A percentile compares a stretch with the other conserved stretches of the same genome.
Conservation (phyloP, 2,329 filamentous ascomycete genomes). For the Pyrenophora tritici-repentis region DNA sequence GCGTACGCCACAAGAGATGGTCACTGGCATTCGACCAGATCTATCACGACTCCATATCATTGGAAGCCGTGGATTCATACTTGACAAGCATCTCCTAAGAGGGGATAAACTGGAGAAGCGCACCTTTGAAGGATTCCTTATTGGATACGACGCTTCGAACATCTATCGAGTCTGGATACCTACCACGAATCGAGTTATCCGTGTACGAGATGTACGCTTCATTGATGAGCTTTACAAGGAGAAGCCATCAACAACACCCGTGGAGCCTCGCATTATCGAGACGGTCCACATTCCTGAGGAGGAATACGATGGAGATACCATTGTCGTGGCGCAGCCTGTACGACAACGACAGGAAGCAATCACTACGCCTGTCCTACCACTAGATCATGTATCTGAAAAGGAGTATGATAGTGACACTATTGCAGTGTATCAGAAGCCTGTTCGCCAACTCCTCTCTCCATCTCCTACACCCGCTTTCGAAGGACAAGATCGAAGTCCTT, state of each 20-base stretch:
- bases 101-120: constrained; percentile 7
- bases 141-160: constrained; percentile 12
- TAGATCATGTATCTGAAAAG: neutral
- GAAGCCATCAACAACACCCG: neutral
- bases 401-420: neutral
- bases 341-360: neutral
- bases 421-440: neutral
- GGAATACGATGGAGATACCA: neutral
- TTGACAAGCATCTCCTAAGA: constrained; percentile 1
- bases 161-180: constrained; percentile 11
- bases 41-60: neutral
- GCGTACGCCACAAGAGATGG: constrained; percentile 1
- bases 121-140: constrained; percentile 17
- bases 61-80: neutral
- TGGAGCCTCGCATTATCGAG: neutral
- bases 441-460: neutral
- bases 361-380: neutral
- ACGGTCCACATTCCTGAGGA: neutral
- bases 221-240: constrained; percentile 6
- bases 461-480: neutral
- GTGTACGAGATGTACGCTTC: constrained; percentile 8
- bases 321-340: neutral
- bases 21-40: neutral
- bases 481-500: neutral
- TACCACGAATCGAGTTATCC: constrained; percentile 3